Evolutionary conservation across 495 filamentous ascomycete species (phyloP).

Genomic region (Glutinoglossum americanum): DNA sequence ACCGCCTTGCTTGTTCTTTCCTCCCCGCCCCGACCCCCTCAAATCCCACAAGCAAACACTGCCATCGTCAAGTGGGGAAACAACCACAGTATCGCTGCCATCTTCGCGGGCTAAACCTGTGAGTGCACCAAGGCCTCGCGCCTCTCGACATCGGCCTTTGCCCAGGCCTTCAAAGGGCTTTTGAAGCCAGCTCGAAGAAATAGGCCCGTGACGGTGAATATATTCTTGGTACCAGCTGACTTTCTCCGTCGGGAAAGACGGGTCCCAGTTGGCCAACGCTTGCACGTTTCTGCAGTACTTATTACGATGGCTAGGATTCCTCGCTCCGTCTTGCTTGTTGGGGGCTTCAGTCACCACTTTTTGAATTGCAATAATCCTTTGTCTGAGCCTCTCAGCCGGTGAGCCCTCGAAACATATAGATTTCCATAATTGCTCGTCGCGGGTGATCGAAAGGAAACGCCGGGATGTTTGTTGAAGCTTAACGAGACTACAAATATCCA

Average conservation of each 20-base stretch:
- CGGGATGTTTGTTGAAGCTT: constrained; percentile 48
- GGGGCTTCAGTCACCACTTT: background rate
- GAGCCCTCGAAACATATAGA: constrained; percentile 52
- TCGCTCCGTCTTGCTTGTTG: background rate
- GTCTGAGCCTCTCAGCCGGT: constrained; percentile 26
- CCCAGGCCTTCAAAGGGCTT: constrained; percentile 24
- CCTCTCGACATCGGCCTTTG: constrained; percentile 20
- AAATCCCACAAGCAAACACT: constrained; percentile 74
- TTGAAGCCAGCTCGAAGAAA: constrained; percentile 55
- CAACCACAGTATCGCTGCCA: constrained; percentile 29
- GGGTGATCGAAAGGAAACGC: constrained; percentile 41
- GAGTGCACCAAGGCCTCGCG: constrained; percentile 46
- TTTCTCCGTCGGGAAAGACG: constrained; percentile 41
- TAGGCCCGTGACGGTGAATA: constrained; percentile 56
- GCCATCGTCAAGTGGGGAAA: constrained; percentile 69
- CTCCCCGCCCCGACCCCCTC: constrained; percentile 29
- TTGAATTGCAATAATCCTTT: background rate
- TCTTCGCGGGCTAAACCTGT: constrained; percentile 23
- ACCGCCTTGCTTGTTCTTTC: constrained; percentile 29
- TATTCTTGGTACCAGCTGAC: constrained; percentile 78
- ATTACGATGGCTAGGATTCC: background rate
- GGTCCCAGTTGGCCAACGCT: constrained; percentile 62
- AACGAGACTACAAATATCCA: constrained; percentile 46
- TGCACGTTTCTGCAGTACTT: background rate
- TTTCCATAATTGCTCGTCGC: constrained; percentile 61